These are phyloP conservation scores for Elasticomyces elasticus DNA, from an alignment of 495 filamentous ascomycete species.

Conservation along the genomic window DNA sequence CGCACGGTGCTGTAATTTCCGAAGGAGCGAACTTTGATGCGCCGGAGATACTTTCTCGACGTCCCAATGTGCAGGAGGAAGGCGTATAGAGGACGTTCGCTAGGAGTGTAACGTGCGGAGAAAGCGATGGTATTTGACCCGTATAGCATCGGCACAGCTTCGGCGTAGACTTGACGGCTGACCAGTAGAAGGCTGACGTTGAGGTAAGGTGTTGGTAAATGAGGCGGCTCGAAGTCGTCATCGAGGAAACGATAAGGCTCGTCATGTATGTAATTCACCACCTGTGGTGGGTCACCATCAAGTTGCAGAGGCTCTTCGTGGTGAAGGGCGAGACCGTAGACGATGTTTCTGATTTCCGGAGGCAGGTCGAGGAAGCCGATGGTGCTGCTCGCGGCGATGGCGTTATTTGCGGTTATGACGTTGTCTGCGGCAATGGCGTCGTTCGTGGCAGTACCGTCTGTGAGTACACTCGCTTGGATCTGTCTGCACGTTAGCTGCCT, in stretches of 20 bases:
- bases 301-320: neutral
- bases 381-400: no score
- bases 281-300: neutral
- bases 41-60: neutral
- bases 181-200: neutral
- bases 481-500: no score
- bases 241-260: neutral
- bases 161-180: neutral
- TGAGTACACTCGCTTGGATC: no score
- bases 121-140: neutral
- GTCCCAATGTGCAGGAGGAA: no score
- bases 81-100: no score
- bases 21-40: neutral
- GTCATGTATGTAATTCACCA: no score
- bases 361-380: no score
- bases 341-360: neutral
- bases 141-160: constrained; percentile 5
- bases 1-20: neutral
- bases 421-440: no score
- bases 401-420: no score
- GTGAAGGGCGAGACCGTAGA: neutral
- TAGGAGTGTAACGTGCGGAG: no score
- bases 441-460: no score
- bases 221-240: no score
- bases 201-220: neutral